Conservation (phyloP, 2,329 filamentous ascomycete species). For the Aspergillus floridensis region DNA sequence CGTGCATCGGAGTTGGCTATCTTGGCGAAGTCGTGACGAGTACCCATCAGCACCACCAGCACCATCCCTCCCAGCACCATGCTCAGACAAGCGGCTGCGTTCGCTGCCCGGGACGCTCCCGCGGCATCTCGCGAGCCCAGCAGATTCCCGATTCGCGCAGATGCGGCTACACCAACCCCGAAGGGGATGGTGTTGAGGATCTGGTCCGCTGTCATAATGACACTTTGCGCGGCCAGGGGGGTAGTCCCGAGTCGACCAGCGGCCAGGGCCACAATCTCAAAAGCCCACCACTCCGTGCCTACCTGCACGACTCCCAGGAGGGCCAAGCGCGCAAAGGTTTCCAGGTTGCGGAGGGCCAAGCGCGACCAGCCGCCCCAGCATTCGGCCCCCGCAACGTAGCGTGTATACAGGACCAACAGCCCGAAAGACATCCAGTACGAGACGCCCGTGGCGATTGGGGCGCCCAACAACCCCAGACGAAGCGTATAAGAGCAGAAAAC, state of each 20-base stretch:
- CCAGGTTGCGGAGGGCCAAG: constrained; percentile 63
- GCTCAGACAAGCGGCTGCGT: constrained; percentile 71
- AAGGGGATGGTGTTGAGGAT: constrained; percentile 84
- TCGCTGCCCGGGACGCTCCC: constrained; percentile 69
- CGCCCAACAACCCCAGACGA: constrained; percentile 70
- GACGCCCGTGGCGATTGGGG: constrained; percentile 76
- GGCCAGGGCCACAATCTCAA: constrained; percentile 82
- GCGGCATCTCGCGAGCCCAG: constrained; percentile 65
- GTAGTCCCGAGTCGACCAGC: constrained; percentile 78
- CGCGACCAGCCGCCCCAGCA: constrained; percentile 76
- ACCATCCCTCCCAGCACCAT: constrained; percentile 67
- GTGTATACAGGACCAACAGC: constrained; percentile 69
- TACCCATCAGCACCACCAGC: constrained; percentile 65
- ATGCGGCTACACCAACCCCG: constrained; percentile 78
- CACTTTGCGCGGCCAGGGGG: constrained; percentile 75
- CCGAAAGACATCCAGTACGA: constrained; percentile 83
- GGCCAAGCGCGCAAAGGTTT: constrained; percentile 71
- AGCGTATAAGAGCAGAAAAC: constrained; percentile 72
- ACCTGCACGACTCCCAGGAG: constrained; percentile 76
- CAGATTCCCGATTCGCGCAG: constrained; percentile 74
- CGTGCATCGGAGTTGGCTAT: constrained; percentile 76
- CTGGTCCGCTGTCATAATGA: constrained; percentile 88
- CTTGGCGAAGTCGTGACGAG: constrained; percentile 69
- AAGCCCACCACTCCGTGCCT: constrained; percentile 92
- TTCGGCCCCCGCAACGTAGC: constrained; percentile 66